These are phyloP conservation scores for Coemansia pectinata DNA, from an alignment of 192 early-diverging fungal genomes.

Conservation along the genomic window DNA sequence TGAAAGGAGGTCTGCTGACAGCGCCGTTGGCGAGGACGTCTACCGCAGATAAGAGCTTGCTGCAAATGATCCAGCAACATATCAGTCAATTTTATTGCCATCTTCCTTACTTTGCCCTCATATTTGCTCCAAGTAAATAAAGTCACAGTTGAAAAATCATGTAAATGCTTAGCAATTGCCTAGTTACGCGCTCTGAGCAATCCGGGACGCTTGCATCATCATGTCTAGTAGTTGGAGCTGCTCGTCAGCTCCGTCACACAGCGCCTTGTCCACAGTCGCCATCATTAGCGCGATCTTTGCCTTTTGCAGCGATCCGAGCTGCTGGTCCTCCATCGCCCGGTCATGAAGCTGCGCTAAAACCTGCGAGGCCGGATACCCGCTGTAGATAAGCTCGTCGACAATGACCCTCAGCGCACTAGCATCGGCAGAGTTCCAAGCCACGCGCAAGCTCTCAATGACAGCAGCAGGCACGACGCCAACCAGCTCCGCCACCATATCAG, in stretches of 20 bases:
- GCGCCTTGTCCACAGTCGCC: slow-evolving; percentile 67
- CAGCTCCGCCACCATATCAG: slow-evolving; percentile 68
- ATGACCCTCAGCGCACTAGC: slow-evolving; percentile 53
- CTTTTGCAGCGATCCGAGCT: slow-evolving; percentile 71
- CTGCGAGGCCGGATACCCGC: slow-evolving; percentile 76
- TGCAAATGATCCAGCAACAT: neutral
- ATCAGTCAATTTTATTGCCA: no score
- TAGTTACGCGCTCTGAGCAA: slow-evolving; percentile 20
- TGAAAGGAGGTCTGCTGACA: slow-evolving; percentile 20
- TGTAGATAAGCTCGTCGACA: slow-evolving; percentile 62
- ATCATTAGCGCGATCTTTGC: slow-evolving; percentile 66
- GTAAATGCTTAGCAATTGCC: neutral
- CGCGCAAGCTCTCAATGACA: slow-evolving; percentile 63
- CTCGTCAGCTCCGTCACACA: slow-evolving; percentile 90
- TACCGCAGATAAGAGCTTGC: neutral
- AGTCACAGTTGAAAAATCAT: neutral
- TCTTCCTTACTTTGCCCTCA: neutral
- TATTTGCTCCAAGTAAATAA: neutral
- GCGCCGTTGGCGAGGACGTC: slow-evolving; percentile 13
- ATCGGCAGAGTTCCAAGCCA: slow-evolving; percentile 56
- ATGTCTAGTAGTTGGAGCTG: slow-evolving; percentile 79
- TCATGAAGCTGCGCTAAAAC: slow-evolving; percentile 77
- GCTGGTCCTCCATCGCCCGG: slow-evolving; percentile 60
- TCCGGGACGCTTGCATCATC: slow-evolving; percentile 57
- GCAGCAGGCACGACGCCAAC: slow-evolving; percentile 70